Percentiles rank a stretch among this genome's conserved stretches.
These are phyloP conservation scores for Chiua virens DNA, from an alignment of 768 basidiomycete species.

Conservation along the genomic window DNA sequence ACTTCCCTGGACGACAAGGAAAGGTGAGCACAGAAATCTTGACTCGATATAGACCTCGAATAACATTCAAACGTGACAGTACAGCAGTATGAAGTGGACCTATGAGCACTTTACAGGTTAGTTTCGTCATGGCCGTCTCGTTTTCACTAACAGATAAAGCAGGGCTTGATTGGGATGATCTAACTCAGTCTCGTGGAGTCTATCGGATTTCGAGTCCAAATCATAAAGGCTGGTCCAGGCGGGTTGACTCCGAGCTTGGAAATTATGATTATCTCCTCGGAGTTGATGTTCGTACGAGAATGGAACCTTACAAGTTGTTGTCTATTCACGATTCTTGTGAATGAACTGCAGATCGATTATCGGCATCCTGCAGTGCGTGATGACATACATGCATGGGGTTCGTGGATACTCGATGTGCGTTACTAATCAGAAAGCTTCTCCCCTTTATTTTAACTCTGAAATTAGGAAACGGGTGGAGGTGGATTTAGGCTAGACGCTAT, in stretches of 20 bases:
- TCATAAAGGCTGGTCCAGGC: conserved; percentile 77
- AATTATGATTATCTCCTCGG: conserved; percentile 87
- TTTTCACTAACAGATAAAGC: conserved; percentile 1
- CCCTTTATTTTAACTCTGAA: neutral
- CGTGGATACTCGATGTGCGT: conserved; percentile 66
- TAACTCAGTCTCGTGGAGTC: conserved; percentile 58
- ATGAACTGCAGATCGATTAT: conserved; percentile 66
- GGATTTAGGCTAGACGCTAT: conserved; percentile 91
- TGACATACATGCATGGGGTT: conserved; percentile 76
- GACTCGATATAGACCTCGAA: neutral
- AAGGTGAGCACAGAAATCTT: conserved; percentile 48
- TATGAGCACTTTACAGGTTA: conserved; percentile 79
- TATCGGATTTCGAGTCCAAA: conserved; percentile 68
- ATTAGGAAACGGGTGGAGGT: conserved; percentile 61
- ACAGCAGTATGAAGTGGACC: conserved; percentile 71
- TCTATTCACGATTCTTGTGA: conserved; percentile 11
- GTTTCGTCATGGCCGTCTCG: neutral
- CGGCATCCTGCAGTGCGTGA: conserved; percentile 76
- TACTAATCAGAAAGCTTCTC: neutral
- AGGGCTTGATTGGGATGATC: conserved; percentile 87
- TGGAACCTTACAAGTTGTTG: neutral
- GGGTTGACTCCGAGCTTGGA: conserved; percentile 82
- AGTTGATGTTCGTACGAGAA: conserved; percentile 50
- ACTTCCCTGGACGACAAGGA: conserved; percentile 73
- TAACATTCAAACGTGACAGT: conserved; percentile 41